Evolutionary conservation across 2,329 filamentous ascomycete genomes (phyloP).

Genomic region (Aspergillus ochraceoroseus): DNA sequence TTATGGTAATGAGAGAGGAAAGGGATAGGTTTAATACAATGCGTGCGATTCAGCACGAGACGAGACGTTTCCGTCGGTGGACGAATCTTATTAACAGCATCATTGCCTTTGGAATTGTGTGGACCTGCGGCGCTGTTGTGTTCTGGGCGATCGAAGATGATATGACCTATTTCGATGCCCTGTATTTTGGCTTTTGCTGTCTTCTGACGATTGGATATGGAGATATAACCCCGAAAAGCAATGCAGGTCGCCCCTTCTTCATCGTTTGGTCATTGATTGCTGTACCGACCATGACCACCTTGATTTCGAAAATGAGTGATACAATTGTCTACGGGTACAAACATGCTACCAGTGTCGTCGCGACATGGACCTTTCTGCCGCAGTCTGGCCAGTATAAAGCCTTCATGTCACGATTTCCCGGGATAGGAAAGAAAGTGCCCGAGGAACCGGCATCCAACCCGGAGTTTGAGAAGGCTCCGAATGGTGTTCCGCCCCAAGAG

Average conservation of each 20-base stretch:
- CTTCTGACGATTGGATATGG: slow-evolving; percentile 86
- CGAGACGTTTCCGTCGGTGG: slow-evolving; percentile 66
- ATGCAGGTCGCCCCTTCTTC: slow-evolving; percentile 76
- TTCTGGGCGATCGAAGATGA: slow-evolving; percentile 63
- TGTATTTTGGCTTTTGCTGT: slow-evolving; percentile 83
- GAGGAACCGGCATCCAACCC: slow-evolving; percentile 44
- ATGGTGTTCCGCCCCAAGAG: neutral
- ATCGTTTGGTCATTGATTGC: slow-evolving; percentile 89
- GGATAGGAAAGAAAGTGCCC: slow-evolving; percentile 19
- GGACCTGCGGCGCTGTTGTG: slow-evolving; percentile 72
- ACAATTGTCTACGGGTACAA: slow-evolving; percentile 69
- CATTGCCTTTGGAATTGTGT: slow-evolving; percentile 65
- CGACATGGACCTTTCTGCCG: slow-evolving; percentile 63
- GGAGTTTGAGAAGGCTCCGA: slow-evolving; percentile 30
- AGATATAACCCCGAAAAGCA: slow-evolving; percentile 69
- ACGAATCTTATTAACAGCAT: slow-evolving; percentile 64
- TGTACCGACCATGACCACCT: slow-evolving; percentile 79
- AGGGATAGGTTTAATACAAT: slow-evolving; percentile 72
- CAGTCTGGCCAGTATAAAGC: slow-evolving; percentile 53
- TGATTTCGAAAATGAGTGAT: slow-evolving; percentile 78
- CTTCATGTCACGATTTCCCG: slow-evolving; percentile 41
- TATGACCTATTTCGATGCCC: slow-evolving; percentile 65
- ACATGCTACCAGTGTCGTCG: slow-evolving; percentile 55
- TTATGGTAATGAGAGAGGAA: slow-evolving; percentile 58
- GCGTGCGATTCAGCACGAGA: slow-evolving; percentile 68